Conservation (phyloP, 441 rosid genomes). For the Croton setiger region DNA sequence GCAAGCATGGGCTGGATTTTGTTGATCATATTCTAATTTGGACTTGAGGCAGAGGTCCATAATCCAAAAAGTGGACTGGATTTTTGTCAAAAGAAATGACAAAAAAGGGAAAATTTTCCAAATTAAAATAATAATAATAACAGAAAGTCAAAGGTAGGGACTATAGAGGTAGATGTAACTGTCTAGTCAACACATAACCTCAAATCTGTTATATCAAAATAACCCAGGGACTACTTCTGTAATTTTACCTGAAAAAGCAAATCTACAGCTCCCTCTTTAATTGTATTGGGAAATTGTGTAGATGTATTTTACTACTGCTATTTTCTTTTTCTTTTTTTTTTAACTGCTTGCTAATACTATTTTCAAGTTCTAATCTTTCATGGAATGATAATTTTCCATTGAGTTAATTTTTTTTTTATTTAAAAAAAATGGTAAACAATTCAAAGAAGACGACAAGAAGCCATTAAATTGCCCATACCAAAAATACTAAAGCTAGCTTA, state of each 20-base stretch:
- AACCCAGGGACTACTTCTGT: constrained; percentile 14
- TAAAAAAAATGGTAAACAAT: not conserved
- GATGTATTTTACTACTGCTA: no score
- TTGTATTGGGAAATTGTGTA: not conserved
- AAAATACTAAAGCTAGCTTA: not conserved
- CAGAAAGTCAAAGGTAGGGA: constrained; percentile 12
- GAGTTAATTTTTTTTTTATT: no score
- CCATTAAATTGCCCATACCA: not conserved
- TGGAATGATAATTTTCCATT: not conserved
- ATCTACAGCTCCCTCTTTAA: not conserved
- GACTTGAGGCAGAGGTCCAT: no score
- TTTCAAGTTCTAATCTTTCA: not conserved
- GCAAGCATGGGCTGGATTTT: no score
- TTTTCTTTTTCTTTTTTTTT: no score
- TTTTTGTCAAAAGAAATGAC: no score
- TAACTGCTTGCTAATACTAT: no score
- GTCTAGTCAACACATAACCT: constrained; percentile 15
- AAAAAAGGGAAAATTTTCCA: not conserved
- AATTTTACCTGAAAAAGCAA: no score
- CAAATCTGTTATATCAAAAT: not conserved
- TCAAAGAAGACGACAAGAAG: not conserved
- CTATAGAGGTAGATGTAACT: not conserved
- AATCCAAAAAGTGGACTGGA: no score
- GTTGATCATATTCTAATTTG: no score
- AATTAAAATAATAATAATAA: not conserved